phyloP scores from a whole-genome alignment of 2,329 filamentous ascomycete genomes.

The Pyricularia pennisetigena region DNA sequence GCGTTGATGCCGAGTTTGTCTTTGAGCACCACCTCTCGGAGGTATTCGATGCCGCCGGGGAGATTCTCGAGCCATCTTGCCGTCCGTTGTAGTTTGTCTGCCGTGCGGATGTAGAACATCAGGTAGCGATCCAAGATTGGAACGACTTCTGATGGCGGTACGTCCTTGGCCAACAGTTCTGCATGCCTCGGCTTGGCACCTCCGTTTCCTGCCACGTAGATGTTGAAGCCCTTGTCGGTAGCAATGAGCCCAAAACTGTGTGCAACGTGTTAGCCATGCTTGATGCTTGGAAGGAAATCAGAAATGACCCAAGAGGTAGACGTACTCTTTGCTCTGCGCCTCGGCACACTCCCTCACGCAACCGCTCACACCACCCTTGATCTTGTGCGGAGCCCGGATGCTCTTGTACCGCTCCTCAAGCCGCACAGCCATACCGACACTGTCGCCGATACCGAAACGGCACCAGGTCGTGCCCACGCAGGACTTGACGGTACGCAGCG shows the following conservation, averaged over 20 bases:
- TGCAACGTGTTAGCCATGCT: background rate
- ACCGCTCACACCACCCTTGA: slow-evolving; percentile 83
- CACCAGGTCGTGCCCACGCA: slow-evolving; percentile 92
- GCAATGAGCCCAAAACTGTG: slow-evolving; percentile 77
- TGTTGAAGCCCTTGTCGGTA: slow-evolving; percentile 87
- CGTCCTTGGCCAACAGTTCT: slow-evolving; percentile 78
- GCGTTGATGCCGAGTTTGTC: slow-evolving; percentile 81
- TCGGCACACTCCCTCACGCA: slow-evolving; percentile 92
- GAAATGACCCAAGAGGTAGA: slow-evolving; percentile 6
- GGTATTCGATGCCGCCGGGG: slow-evolving; percentile 74
- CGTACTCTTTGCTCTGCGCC: slow-evolving; percentile 82
- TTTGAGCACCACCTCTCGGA: slow-evolving; percentile 71
- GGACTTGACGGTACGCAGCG: slow-evolving; percentile 79
- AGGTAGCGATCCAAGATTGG: slow-evolving; percentile 81
- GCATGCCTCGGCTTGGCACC: slow-evolving; percentile 77
- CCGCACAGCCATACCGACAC: slow-evolving; percentile 81
- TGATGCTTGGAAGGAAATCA: background rate
- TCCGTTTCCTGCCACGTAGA: slow-evolving; percentile 84
- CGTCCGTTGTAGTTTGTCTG: slow-evolving; percentile 81
- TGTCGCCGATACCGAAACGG: slow-evolving; percentile 79
- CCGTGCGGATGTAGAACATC: slow-evolving; percentile 89
- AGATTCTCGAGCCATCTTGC: slow-evolving; percentile 80
- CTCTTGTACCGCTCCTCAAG: slow-evolving; percentile 89
- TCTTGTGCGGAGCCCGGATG: slow-evolving; percentile 79
- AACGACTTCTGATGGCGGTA: slow-evolving; percentile 71